A percentile compares a stretch with the other conserved stretches of the same genome.
These are phyloP conservation scores for Nothophoma quercina DNA, from an alignment of 2,329 filamentous ascomycete species.

Conservation along the genomic window DNA sequence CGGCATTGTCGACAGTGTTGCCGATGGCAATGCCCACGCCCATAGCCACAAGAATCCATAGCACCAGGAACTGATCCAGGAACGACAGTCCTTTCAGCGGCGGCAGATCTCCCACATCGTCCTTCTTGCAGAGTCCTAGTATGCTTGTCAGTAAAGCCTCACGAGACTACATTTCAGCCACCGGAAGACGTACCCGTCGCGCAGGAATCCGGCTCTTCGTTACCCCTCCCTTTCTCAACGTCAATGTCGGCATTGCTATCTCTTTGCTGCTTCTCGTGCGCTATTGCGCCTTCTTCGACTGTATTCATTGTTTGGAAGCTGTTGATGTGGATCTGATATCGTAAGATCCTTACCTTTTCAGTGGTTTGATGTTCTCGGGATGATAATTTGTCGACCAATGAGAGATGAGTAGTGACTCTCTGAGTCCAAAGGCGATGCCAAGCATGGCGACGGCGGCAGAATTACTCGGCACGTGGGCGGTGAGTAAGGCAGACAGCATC, in stretches of 20 bases:
- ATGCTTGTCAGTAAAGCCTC: not conserved
- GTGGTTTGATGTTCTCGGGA: not conserved
- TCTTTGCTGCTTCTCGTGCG: slow-evolving; percentile 1
- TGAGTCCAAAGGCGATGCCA: not conserved
- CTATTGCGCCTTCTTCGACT: slow-evolving; percentile 22
- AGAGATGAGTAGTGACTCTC: slow-evolving; percentile 16
- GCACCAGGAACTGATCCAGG: slow-evolving; percentile 55
- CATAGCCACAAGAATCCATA: slow-evolving; percentile 82
- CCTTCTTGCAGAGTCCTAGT: slow-evolving; percentile 4
- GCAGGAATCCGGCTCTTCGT: not conserved
- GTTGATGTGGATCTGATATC: not conserved
- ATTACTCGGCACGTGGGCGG: slow-evolving; percentile 4
- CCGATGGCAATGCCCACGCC: slow-evolving; percentile 75
- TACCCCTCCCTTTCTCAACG: slow-evolving; percentile 17
- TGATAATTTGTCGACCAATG: slow-evolving; percentile 12
- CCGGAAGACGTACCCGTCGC: slow-evolving; percentile 1
- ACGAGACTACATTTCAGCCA: not conserved
- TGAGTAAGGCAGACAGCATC: not conserved
- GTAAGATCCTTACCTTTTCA: slow-evolving; percentile 1
- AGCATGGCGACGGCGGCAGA: slow-evolving; percentile 7
- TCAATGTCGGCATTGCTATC: slow-evolving; percentile 8
- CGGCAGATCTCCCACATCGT: slow-evolving; percentile 21
- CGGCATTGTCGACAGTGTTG: slow-evolving; percentile 73
- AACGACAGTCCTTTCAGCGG: slow-evolving; percentile 53
- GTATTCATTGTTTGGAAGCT: slow-evolving; percentile 23